Conservation (phyloP, 805 yeast genomes). For the Wickerhamomyces chaumierensis region DNA sequence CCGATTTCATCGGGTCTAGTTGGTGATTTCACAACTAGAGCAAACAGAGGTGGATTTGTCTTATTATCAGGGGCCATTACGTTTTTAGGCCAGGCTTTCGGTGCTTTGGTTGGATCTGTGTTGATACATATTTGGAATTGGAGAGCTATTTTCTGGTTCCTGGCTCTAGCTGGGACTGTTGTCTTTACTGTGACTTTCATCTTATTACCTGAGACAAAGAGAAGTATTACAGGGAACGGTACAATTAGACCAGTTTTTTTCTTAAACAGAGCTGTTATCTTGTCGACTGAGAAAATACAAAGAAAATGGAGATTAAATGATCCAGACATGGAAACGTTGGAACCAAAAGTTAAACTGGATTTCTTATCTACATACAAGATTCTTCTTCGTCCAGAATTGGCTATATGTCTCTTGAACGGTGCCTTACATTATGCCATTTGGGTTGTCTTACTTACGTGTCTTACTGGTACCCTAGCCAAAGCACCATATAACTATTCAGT, state of each 20-base stretch:
- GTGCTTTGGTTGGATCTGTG: constrained; percentile 54
- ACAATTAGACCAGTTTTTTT: constrained; percentile 38
- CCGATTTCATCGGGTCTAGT: constrained; percentile 60
- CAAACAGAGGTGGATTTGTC: constrained; percentile 58
- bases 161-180: constrained; percentile 51
- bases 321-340: constrained; percentile 22
- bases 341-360: constrained; percentile 16
- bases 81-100: constrained; percentile 65
- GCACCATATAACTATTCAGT: constrained; percentile 43
- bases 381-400: constrained; percentile 31
- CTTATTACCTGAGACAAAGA: constrained; percentile 63
- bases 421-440: constrained; percentile 59
- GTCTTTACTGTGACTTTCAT: constrained; percentile 24
- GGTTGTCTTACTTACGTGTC: constrained; percentile 58
- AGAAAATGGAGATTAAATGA: constrained; percentile 17
- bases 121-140: constrained; percentile 40
- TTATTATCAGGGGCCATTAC: constrained; percentile 58
- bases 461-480: constrained; percentile 34
- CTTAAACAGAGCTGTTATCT: constrained; percentile 35
- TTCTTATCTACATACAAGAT: constrained; percentile 32
- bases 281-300: constrained; percentile 12
- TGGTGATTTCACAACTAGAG: constrained; percentile 60
- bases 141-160: constrained; percentile 73
- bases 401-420: constrained; percentile 39
- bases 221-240: constrained; percentile 68